A percentile compares a stretch with the other conserved stretches of the same genome.
These are phyloP conservation scores for Leishmania tropica DNA, from an alignment of 208 protist species.

Conservation along the genomic window DNA sequence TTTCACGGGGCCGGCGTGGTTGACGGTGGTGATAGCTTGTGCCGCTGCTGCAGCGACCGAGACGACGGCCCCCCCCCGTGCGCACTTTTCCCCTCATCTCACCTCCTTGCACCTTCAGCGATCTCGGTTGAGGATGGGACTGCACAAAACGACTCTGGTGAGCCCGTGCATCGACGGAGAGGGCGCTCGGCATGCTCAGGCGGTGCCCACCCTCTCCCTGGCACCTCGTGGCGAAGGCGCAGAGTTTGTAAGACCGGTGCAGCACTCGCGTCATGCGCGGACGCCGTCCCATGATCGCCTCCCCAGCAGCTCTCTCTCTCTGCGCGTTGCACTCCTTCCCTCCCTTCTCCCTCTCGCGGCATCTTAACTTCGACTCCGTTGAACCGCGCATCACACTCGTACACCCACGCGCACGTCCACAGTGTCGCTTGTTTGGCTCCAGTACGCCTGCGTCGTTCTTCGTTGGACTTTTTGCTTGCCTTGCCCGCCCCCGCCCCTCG, in stretches of 20 bases:
- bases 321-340: not conserved
- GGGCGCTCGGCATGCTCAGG: not conserved
- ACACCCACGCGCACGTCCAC: not conserved
- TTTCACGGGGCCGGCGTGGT: not conserved
- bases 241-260: not conserved
- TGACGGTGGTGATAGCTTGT: not conserved
- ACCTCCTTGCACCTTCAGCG: not conserved
- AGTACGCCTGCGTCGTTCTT: not conserved
- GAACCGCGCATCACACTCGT: not conserved
- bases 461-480: not conserved
- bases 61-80: not conserved
- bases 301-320: not conserved
- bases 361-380: not conserved
- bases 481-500: no score
- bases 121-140: not conserved
- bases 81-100: not conserved
- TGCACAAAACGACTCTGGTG: not conserved
- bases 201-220: not conserved
- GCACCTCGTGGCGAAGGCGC: not conserved
- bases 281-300: not conserved
- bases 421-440: not conserved
- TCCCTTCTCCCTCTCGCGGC: not conserved
- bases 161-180: not conserved
- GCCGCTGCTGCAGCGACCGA: not conserved
- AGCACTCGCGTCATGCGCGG: not conserved